Evolutionary conservation across 129 eudicot genomes (phyloP), one percentile per base, ranked within the genome.

Genomic region (Saposhnikovia divaricata): DNA sequence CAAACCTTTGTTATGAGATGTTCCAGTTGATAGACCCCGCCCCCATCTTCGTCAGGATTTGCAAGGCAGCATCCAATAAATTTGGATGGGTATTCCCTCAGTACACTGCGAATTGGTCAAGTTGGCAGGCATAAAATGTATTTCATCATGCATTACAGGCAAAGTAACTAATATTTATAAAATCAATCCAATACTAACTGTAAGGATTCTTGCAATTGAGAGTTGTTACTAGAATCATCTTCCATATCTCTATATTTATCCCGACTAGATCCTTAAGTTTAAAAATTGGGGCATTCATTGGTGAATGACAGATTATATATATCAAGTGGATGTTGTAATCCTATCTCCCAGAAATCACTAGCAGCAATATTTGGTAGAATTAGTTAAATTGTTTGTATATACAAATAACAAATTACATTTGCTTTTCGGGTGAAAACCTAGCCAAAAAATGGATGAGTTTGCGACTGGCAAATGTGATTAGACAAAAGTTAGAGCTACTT

Each of bases 1-100:
- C 27, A 39, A 27, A 91, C 98, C 94, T 91, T 87, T 70, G 85
- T 77, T 48, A 89, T 61, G 55, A 91, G 97, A 81, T 85, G 81
- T 81, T 88, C 90, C 42, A 93, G 94, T 79, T 91, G 87, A 59
- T 89, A 84, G 63, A 93, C 57, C 72, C 98, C 97, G 55, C 82
- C 83, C 76, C 89, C 98, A 84, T 93, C 97, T 85, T 88, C 93
- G 46, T 90, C 97, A 42, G 98, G 98, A 89, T 93, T 91, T 78
- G 98, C 98, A 79, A 93, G 98, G 83, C 98, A 93, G 63, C 98
- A 91, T 21, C 97, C 98, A 21, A 88, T 82, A 53, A 93, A 93
- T 77, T 93, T 93, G 78, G 98, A 86, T 4, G 98, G 97, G 79
- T 89, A 85, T 80, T 86, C 82, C 89, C 85, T 91, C 84, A 93